A percentile compares a stretch with the other conserved stretches of the same genome.
Conservation (phyloP, 371 early-diverging fungal species). For the Coemansia linderi region DNA sequence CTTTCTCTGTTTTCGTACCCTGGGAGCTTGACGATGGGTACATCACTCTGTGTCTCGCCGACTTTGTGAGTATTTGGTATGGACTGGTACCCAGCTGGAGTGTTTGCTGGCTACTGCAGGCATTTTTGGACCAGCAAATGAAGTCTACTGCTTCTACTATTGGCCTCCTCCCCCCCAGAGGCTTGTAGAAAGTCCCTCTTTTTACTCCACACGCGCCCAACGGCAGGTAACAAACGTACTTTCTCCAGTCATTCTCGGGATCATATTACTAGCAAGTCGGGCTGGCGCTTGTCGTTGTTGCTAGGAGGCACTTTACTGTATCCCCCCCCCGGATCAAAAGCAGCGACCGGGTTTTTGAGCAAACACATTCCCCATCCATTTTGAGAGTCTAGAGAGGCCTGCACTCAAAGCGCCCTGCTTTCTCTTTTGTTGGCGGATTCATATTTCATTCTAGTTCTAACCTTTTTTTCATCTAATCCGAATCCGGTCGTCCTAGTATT, state of each 20-base stretch:
- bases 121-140: neutral
- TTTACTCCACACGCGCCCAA: neutral
- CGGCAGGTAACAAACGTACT: neutral
- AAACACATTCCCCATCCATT: neutral
- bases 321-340: neutral
- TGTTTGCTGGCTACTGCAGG: neutral
- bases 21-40: neutral
- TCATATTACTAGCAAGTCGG: neutral
- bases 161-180: neutral
- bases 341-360: neutral
- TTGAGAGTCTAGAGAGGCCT: neutral
- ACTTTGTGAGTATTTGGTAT: neutral
- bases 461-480: neutral
- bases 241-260: slow-evolving; percentile 1
- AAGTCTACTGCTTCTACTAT: neutral
- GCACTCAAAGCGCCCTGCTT: neutral
- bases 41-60: neutral
- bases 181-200: neutral
- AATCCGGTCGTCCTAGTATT: neutral
- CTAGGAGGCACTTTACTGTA: neutral
- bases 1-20: neutral
- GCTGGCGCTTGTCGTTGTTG: neutral
- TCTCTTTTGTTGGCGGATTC: neutral
- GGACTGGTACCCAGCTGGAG: neutral
- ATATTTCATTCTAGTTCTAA: neutral